Conservation (phyloP, 805 yeast genomes). For the Ogataea zsoltii region DNA sequence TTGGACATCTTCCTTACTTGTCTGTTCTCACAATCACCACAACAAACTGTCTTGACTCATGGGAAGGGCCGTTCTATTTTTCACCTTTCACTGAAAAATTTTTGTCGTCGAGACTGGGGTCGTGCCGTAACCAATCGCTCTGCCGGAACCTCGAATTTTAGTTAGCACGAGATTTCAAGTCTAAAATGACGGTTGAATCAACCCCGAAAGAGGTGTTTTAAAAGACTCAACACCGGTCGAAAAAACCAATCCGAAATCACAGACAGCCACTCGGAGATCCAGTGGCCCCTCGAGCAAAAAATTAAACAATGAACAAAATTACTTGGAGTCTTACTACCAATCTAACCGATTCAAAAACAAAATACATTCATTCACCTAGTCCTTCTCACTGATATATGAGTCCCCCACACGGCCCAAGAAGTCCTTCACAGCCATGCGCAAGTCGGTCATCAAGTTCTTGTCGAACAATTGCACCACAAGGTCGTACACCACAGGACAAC, state of each 20-base stretch:
- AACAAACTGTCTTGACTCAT: not conserved
- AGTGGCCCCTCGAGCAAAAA: not conserved
- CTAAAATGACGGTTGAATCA: too few species aligned
- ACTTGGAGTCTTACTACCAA: too few species aligned
- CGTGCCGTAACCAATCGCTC: slow-evolving; percentile 8
- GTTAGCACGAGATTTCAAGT: too few species aligned
- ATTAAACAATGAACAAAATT: too few species aligned
- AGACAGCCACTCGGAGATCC: not conserved
- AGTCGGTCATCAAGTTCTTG: slow-evolving; percentile 59
- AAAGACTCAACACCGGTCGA: not conserved
- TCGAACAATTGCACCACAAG: slow-evolving; percentile 60
- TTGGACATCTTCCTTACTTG: slow-evolving; percentile 23
- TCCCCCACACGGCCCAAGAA: slow-evolving; percentile 58
- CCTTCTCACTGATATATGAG: slow-evolving; percentile 27
- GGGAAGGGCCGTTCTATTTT: slow-evolving; percentile 1
- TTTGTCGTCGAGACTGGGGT: slow-evolving; percentile 22
- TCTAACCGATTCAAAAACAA: too few species aligned
- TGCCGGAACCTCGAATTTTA: too few species aligned
- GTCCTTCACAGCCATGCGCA: slow-evolving; percentile 59
- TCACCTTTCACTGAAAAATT: slow-evolving; percentile 17
- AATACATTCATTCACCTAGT: slow-evolving; percentile 2
- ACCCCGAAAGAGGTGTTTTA: not conserved
- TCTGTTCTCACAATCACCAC: slow-evolving; percentile 1
- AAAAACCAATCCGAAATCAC: too few species aligned
- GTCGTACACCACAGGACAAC: slow-evolving; percentile 62